phyloP scores from a whole-genome alignment of 306 rosid species.

The Prunus persica region Prunus_persica_NCBIv2 NC_034009.1:12172001-12172500 shows the following conservation, averaged over 20 bases:
- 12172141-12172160: background rate
- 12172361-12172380: background rate
- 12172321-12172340: background rate
- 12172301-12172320: background rate
- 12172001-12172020: constrained; percentile 9
- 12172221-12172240: background rate
- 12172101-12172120: background rate
- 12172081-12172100: constrained; percentile 13
- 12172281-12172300: background rate
- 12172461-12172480: background rate
- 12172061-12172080: constrained; percentile 8
- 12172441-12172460: background rate
- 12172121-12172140: background rate
- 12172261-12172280: background rate
- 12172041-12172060: constrained; percentile 17
- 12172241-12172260: background rate
- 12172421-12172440: background rate
- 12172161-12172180: background rate
- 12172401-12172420: background rate
- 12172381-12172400: background rate
- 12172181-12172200: background rate
- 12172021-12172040: background rate
- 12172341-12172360: background rate
- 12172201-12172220: background rate
- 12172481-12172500: background rate